Conservation (phyloP, 163 green algal species). For the Picocystis sp. region DNA sequence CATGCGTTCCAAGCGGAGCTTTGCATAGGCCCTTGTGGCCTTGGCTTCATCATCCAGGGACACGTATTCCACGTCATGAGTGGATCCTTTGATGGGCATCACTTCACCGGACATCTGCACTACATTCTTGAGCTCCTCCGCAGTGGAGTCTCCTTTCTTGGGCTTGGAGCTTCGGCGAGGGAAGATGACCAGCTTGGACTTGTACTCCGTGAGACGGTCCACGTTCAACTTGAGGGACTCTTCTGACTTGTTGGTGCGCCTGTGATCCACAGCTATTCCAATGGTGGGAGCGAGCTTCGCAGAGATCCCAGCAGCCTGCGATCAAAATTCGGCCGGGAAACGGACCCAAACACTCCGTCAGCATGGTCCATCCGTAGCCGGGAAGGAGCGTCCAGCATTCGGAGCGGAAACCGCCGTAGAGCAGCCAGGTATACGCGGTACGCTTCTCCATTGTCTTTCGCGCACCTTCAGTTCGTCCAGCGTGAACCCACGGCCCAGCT, state of each 20-base stretch:
- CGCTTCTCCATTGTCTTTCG: too few relatives aligned
- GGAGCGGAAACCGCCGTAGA: too few relatives aligned
- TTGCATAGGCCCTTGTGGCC: constrained; percentile 56
- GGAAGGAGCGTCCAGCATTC: too few relatives aligned
- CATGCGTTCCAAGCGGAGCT: constrained; percentile 78
- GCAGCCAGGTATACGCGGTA: too few relatives aligned
- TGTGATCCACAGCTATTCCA: constrained; percentile 92
- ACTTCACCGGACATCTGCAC: constrained; percentile 33
- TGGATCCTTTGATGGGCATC: constrained; percentile 36
- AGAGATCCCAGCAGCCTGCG: constrained; percentile 81
- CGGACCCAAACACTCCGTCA: too few relatives aligned
- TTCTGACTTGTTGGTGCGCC: constrained; percentile 79
- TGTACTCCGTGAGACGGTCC: constrained; percentile 90
- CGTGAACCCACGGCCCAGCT: constrained; percentile 87
- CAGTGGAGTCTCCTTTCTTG: constrained; percentile 65
- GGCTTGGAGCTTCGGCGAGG: constrained; percentile 70
- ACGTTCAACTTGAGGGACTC: constrained; percentile 93
- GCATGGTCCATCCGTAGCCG: too few relatives aligned
- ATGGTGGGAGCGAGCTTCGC: constrained; percentile 78
- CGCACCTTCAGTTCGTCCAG: constrained; percentile 93
- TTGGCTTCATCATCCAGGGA: constrained; percentile 8
- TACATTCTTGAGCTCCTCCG: constrained; percentile 36
- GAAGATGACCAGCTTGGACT: constrained; percentile 91
- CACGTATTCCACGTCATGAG: too few relatives aligned
- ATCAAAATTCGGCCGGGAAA: too few relatives aligned